These are phyloP conservation scores for Pseudonectria buxi DNA, from an alignment of 2,329 filamentous ascomycete species.

Conservation along the genomic window DNA sequence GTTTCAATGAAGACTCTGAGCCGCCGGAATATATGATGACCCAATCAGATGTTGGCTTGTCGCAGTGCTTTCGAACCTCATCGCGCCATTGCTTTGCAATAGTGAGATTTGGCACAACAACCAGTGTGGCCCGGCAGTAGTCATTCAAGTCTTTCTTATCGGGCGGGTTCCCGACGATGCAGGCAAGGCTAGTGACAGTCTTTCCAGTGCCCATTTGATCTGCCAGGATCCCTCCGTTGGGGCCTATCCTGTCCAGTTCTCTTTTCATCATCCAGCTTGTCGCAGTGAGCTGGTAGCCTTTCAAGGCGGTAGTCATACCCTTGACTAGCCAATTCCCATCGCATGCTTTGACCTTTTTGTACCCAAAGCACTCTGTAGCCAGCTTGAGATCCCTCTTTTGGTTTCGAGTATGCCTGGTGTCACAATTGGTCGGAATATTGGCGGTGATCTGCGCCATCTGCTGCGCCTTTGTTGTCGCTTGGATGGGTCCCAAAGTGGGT, in stretches of 20 bases:
- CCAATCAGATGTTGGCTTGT: neutral
- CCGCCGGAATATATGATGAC: constrained; percentile 8
- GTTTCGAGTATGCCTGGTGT: constrained; percentile 6
- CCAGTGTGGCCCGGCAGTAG: constrained; percentile 30
- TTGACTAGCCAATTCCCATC: constrained; percentile 9
- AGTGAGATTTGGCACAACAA: constrained; percentile 23
- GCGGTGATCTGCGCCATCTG: constrained; percentile 5
- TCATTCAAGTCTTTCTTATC: constrained; percentile 27
- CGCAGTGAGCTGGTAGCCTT: constrained; percentile 44
- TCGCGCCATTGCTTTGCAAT: constrained; percentile 23
- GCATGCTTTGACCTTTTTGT: constrained; percentile 2
- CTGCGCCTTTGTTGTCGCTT: constrained; percentile 1
- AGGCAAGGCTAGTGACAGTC: constrained; percentile 67
- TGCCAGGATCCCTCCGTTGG: constrained; percentile 55
- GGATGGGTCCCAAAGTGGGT: neutral
- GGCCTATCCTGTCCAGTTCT: constrained; percentile 30
- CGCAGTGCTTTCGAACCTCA: constrained; percentile 22
- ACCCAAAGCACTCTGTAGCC: constrained; percentile 13
- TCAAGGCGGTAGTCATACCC: constrained; percentile 25
- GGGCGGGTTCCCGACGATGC: constrained; percentile 56
- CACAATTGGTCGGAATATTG: constrained; percentile 5
- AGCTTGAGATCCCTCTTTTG: constrained; percentile 12
- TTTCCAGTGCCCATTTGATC: constrained; percentile 62
- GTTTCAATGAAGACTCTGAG: neutral
- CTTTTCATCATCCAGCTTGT: constrained; percentile 47